Percentiles rank a stretch among this genome's conserved stretches.
Conservation (phyloP, 371 early-diverging fungal genomes). For the Cokeromyces recurvatus region DNA sequence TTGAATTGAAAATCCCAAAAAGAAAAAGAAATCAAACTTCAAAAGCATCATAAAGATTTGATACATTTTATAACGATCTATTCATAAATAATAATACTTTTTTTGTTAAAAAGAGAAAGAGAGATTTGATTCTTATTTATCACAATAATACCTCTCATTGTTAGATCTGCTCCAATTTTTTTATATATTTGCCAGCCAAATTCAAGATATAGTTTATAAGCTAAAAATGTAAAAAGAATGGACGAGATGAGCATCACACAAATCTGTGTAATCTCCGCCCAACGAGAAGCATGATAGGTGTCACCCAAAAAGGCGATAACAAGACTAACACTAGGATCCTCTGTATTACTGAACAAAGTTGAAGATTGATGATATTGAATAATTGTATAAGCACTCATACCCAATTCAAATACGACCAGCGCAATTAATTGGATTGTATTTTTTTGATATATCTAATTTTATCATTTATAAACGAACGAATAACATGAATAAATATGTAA, state of each 20-base stretch:
- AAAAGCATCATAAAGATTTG: slow-evolving; percentile 84
- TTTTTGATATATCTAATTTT: slow-evolving; percentile 39
- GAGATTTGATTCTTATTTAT: no score
- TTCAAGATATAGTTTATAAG: slow-evolving; percentile 44
- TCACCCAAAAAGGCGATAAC: slow-evolving; percentile 25
- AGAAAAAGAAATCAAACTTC: slow-evolving; percentile 87
- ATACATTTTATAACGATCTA: slow-evolving; percentile 78
- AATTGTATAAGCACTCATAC: slow-evolving; percentile 40
- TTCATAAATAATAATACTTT: neutral
- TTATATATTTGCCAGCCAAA: slow-evolving; percentile 88
- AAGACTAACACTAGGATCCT: slow-evolving; percentile 15
- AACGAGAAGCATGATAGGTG: slow-evolving; percentile 30
- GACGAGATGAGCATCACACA: slow-evolving; percentile 35
- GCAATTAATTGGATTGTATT: slow-evolving; percentile 51
- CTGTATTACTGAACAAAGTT: slow-evolving; percentile 26
- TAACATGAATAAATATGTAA: neutral
- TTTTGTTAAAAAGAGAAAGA: no score
- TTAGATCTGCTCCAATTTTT: slow-evolving; percentile 88
- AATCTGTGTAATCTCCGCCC: slow-evolving; percentile 47
- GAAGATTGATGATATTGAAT: slow-evolving; percentile 47
- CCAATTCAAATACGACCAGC: slow-evolving; percentile 43
- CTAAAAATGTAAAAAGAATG: slow-evolving; percentile 32
- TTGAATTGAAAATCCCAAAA: slow-evolving; percentile 83
- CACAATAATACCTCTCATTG: slow-evolving; percentile 64
- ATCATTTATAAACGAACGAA: neutral